phyloP scores from a whole-genome alignment of 257 asterid genomes.

The Solanum medicagineum region DNA sequence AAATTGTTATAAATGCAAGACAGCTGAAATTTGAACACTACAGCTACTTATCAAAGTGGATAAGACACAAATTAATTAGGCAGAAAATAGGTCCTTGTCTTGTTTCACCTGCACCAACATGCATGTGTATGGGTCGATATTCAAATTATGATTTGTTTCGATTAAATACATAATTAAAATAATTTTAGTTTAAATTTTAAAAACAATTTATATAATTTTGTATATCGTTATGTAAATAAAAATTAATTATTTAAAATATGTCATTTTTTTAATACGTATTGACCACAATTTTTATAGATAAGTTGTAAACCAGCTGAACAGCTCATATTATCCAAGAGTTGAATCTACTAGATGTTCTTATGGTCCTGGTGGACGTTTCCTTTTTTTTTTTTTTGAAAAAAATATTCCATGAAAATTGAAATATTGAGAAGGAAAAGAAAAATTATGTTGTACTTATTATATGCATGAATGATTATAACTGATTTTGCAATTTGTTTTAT shows the following conservation, averaged over 20 bases:
- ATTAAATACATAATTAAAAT: not conserved
- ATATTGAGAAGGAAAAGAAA: not conserved
- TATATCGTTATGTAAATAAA: not conserved
- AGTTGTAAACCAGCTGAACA: not conserved
- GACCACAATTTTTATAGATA: not conserved
- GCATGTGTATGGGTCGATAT: not conserved
- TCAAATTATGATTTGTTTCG: not conserved
- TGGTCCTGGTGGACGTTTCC: not conserved
- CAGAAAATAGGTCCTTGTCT: not conserved
- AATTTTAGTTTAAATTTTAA: fast-evolving
- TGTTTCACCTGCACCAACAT: not conserved
- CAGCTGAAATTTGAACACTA: not conserved
- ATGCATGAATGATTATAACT: not conserved
- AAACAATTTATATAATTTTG: not conserved
- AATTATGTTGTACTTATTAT: not conserved
- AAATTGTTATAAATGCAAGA: not conserved
- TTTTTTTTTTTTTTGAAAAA: not conserved
- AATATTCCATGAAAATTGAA: not conserved
- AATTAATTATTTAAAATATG: not conserved
- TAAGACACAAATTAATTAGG: not conserved
- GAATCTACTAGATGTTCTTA: not conserved
- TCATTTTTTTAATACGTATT: not conserved
- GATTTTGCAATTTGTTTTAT: not conserved
- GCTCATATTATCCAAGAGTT: not conserved
- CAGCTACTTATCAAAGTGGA: not conserved